Evolutionary conservation across 192 early-diverging fungal genomes (phyloP).

Genomic region (Gaertneriomyces semiglobifer): DNA sequence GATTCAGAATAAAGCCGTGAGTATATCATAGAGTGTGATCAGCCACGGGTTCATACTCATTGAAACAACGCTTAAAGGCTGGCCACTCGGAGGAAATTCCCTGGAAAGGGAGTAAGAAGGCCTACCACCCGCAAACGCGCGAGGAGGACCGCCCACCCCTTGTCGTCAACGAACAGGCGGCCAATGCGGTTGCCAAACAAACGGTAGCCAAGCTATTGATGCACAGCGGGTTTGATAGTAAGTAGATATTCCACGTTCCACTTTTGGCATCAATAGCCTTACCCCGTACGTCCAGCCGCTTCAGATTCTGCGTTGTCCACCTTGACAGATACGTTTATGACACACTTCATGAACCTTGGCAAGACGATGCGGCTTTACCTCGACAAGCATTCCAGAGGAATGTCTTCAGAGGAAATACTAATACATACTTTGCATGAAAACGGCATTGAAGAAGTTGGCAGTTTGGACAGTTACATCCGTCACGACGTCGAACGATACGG

Average conservation of each 20-base stretch:
- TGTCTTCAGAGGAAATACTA: conserved; percentile 82
- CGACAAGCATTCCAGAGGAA: conserved; percentile 68
- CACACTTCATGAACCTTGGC: conserved; percentile 82
- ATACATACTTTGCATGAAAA: conserved; percentile 77
- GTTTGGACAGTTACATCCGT: conserved; percentile 75
- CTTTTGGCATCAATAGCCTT: conserved; percentile 1
- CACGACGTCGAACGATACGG: conserved; percentile 76
- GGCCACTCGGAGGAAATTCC: no score
- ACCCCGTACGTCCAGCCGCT: conserved; percentile 28
- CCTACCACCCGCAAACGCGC: no score
- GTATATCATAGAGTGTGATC: not conserved
- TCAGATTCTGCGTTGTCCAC: conserved; percentile 62
- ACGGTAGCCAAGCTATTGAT: conserved; percentile 54
- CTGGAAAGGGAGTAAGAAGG: no score
- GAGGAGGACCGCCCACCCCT: conserved; percentile 8
- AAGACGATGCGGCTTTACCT: conserved; percentile 72
- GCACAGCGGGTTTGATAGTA: conserved; percentile 88
- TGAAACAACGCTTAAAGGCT: no score
- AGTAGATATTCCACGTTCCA: conserved; percentile 4
- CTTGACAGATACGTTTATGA: conserved; percentile 72
- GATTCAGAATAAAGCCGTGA: conserved; percentile 36
- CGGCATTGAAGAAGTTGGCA: conserved; percentile 62
- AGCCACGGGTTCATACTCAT: not conserved
- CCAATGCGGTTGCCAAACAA: conserved; percentile 40
- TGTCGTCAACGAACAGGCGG: conserved; percentile 11